Conservation (phyloP, 1,284 basidiomycete genomes). For the Mycena citricolor region DNA sequence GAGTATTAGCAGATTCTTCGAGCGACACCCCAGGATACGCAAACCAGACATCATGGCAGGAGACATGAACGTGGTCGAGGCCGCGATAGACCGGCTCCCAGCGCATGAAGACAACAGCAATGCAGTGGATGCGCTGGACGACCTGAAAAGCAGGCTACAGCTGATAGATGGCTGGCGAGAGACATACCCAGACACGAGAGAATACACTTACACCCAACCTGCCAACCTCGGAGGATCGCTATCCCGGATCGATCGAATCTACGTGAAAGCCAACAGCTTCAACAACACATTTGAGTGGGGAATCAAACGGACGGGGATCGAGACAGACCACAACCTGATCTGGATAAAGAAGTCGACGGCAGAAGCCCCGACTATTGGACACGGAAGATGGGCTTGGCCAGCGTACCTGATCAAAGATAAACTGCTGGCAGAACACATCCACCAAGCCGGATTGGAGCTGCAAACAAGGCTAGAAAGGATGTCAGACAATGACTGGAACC, state of each 20-base stretch:
- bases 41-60: not conserved
- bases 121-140: slow-evolving; percentile 1
- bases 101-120: not conserved
- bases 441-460: slow-evolving; percentile 1
- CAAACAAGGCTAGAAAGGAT: not conserved
- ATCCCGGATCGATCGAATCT: slow-evolving; percentile 41
- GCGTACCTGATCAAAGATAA: slow-evolving; percentile 8
- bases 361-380: slow-evolving; percentile 10
- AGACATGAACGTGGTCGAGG: not conserved
- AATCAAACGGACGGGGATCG: slow-evolving; percentile 22
- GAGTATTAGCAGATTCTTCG: slow-evolving; percentile 13
- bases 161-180: slow-evolving; percentile 3
- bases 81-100: slow-evolving; percentile 11
- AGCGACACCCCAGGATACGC: not conserved
- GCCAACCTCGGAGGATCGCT: slow-evolving; percentile 4
- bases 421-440: slow-evolving; percentile 7
- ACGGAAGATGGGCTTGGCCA: slow-evolving; percentile 22
- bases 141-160: not conserved
- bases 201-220: not conserved
- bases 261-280: slow-evolving; percentile 18
- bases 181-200: not conserved
- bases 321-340: slow-evolving; percentile 34
- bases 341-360: slow-evolving; percentile 25
- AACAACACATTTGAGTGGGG: slow-evolving; percentile 26
- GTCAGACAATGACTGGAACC: not conserved